Evolutionary conservation across 176 grass and related monocot species (phyloP).

Genomic region (Hordeum marinum): DNA sequence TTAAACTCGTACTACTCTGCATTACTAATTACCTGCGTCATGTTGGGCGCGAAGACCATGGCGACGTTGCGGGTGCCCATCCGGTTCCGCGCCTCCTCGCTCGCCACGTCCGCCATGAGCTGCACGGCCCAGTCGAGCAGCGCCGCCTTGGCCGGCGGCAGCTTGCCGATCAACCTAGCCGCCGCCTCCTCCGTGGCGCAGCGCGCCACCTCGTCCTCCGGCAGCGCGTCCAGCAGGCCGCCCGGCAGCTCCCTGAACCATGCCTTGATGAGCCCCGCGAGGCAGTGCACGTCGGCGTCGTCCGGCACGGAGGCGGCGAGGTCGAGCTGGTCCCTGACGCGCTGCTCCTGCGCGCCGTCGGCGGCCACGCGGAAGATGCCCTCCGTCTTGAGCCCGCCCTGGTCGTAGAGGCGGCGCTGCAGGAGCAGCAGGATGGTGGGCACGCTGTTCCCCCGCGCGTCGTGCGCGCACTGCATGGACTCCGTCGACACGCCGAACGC

Average conservation of each 20-base stretch:
- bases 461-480: slow-evolving; percentile 85
- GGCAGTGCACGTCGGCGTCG: slow-evolving; percentile 60
- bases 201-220: slow-evolving; percentile 55
- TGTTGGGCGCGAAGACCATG: slow-evolving; percentile 95
- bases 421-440: slow-evolving; percentile 63
- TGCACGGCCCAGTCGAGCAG: slow-evolving; percentile 86
- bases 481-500: slow-evolving; percentile 78
- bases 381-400: slow-evolving; percentile 53
- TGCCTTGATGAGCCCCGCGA: slow-evolving; percentile 87
- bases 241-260: slow-evolving; percentile 91
- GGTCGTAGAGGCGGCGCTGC: slow-evolving; percentile 55
- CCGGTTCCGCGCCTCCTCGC: slow-evolving; percentile 62
- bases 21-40: slow-evolving; percentile 55
- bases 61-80: slow-evolving; percentile 87
- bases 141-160: slow-evolving; percentile 51
- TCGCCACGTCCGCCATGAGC: slow-evolving; percentile 85
- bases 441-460: slow-evolving; percentile 53
- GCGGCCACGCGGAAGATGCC: slow-evolving; percentile 84
- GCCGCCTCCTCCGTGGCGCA: slow-evolving; percentile 63
- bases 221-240: slow-evolving; percentile 64
- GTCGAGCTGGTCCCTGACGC: slow-evolving; percentile 57
- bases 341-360: slow-evolving; percentile 59
- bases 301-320: slow-evolving; percentile 56
- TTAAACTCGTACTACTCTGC: no score
- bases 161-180: slow-evolving; percentile 17